Base-by-base conservation (phyloP, 2,329 filamentous ascomycete species). In the Epichloe elymi region DNA sequence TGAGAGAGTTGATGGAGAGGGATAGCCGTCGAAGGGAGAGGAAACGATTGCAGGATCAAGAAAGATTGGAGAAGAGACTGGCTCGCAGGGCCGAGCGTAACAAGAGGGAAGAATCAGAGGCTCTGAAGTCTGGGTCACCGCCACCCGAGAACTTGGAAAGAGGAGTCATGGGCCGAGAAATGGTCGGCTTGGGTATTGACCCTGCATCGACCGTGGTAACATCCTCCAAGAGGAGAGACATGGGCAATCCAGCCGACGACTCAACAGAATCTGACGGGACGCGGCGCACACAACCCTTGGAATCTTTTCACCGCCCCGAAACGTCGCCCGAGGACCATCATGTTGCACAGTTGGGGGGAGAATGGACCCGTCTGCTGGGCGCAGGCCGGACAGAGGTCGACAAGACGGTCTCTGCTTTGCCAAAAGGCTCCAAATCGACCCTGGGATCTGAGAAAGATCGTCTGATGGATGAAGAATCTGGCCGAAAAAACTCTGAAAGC, bases 1-100 rank as follows among this genome's bases (percentile, higher is more conserved):
- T 98, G 39, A 79, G 91, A 53, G 86, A 95, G 63, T 74, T 97
- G 33, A 85, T 98, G 79, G 93, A 98, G 60, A 76, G 93, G 53
- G 93, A 98, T 61, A 77, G 83, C 57, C 80, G 90, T 60, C 79
- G 93, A 52, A 81, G 78, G 56, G 87, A 95, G 57, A 81, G 82
- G 63, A 90, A 86, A 67, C 79, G 76, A 49, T 73, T 78, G 52
- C 75, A 75, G 38, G 84, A 91, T 20, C 79, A 82, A 55, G 81
- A 88, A 55, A 80, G 76, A 56, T 68, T 83, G 23, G 80, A 85
- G 57, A 76, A 76, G 50, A 80, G 78, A 52, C 68, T 93, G 23
- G 76, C 81, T 40, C 75, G 79, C 48, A 75, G 79, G 55, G 82
- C 82, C 49, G 86, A 90, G 59, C 80, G 79, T 58, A 81, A 85